Base-by-base conservation (phyloP, 2,329 filamentous ascomycete species). In the Calonectria hongkongensis region DNA sequence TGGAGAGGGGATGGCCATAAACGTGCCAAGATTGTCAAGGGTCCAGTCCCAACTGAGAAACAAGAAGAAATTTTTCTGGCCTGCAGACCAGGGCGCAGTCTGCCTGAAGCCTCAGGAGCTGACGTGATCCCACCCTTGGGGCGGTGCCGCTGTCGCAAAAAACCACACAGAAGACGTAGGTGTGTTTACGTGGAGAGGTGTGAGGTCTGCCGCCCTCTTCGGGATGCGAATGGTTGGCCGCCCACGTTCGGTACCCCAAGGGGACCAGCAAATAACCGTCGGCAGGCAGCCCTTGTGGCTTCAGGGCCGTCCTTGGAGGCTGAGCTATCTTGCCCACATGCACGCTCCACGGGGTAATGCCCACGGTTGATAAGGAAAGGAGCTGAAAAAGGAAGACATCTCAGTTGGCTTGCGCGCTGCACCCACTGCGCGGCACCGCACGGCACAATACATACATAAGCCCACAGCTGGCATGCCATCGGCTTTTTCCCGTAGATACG, bases 231-330 rank as follows among this genome's bases (percentile, higher is more conserved):
- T 56, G 50, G 28, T 28, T 28, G 27, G 21, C 47, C 39, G 47
- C 58, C 51, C 66, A 50, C 65, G 9, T 33, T 50, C 41, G 27
- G 27, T 63, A 56, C 45, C 62, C 68, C 62, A 71, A 66, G 50
- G 41, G 27, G 62, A 70, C 70, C 39, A 56, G 69, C 48, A 60
- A 65, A 70, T 64, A 68, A 62, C 67, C 71, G 66, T 69, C 71
- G 73, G 75, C 64, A 48, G 21, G 68, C 48, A 65, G 66, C 18
- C 74, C 70, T 69, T 73, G 67, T 62, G 63, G 68, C 68, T 62
- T 71, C 51, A 62, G 47, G 45, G 50, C 28, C 50, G 43, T 36
- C 68, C 62, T 60, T 25, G 51, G 21, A 28, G 45, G 68, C 62
- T 66, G 62, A 66, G 60, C 62, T 33, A 56, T 28, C 28, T 56